Conservation (phyloP, 140 eudicot species). For the Ambrosia hybrid region DNA sequence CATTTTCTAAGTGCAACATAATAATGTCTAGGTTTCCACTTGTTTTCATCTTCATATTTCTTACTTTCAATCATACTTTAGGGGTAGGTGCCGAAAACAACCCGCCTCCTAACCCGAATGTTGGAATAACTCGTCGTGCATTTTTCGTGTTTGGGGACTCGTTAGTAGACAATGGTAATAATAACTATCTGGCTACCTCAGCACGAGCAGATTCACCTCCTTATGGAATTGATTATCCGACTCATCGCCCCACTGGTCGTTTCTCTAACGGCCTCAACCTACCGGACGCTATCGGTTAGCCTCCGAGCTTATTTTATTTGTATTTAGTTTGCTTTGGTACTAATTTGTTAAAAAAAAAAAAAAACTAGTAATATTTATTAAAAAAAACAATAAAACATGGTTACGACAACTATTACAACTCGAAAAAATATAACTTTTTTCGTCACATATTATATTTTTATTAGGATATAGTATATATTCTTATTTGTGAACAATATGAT, state of each 20-base stretch:
- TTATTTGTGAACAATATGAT: background rate
- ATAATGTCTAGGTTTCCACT: slow-evolving; percentile 27
- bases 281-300: slow-evolving; percentile 56
- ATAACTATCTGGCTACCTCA: slow-evolving; percentile 51
- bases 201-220: slow-evolving; percentile 76
- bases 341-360: background rate
- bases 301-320: background rate
- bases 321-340: background rate
- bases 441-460: background rate
- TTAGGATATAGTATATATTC: background rate
- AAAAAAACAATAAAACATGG: background rate
- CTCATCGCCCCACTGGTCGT: slow-evolving; percentile 63
- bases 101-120: background rate
- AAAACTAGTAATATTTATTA: background rate
- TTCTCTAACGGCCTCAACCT: slow-evolving; percentile 65
- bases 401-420: background rate
- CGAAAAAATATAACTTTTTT: background rate
- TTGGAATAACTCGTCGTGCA: slow-evolving; percentile 22
- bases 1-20: slow-evolving; percentile 13
- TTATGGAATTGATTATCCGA: slow-evolving; percentile 62
- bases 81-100: background rate
- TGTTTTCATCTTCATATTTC: slow-evolving; percentile 16
- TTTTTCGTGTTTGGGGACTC: slow-evolving; percentile 77
- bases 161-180: slow-evolving; percentile 65
- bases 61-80: slow-evolving; percentile 11